Evolutionary conservation across 2,329 filamentous ascomycete species (phyloP), one percentile per base, ranked within the genome.

Genomic region (Pseudonectria buxi): DNA sequence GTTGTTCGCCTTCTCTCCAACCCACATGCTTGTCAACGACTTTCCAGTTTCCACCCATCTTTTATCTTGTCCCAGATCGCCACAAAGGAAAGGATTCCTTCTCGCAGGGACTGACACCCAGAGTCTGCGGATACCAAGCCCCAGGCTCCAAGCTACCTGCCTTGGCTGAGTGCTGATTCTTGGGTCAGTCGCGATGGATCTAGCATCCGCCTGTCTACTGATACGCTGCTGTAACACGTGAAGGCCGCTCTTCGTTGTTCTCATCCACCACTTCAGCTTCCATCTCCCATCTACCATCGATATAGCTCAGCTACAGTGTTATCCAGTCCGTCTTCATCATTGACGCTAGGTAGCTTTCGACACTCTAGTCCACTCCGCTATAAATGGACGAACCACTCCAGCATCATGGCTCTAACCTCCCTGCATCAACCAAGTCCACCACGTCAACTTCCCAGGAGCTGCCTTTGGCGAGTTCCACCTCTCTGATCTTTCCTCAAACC

Each of bases 381-480:
- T 24, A 15, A 18, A 31, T 31, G 15, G 18, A 30, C 24, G 49
- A 53, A 32, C 31, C 34, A 14, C 29, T 33, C 27, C 38, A 30
- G 10, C 41, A 33, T n/a, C 27, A 31, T 30, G 37, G 28, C 30
- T 12, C 42, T 33, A 14, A 38, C 27, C 43, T 28, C 11, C 41
- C 51, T 31, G 44, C 46, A 4, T 41, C 46, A 9, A 34, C 38
- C 18, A 39, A 42, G 10, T 35, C 40, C 27, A 33, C 33, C 7
- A 26, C 37, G 6, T 42, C 41, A 4, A 34, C 43, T 4, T 38
- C 35, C 27, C 51, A 33, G 29, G 25, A 52, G 13, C 37, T 45
- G 3, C 42, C 44, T 6, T 55, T 55, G 7, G 44, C 45, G n/a
- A 58, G 54, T 38, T 52, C 43, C 9, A 31, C 46, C 3, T 56